Evolutionary conservation across 2,329 filamentous ascomycete species (phyloP), one percentile per base, ranked within the genome.

Genomic region (Elsinoe batatas): DNA sequence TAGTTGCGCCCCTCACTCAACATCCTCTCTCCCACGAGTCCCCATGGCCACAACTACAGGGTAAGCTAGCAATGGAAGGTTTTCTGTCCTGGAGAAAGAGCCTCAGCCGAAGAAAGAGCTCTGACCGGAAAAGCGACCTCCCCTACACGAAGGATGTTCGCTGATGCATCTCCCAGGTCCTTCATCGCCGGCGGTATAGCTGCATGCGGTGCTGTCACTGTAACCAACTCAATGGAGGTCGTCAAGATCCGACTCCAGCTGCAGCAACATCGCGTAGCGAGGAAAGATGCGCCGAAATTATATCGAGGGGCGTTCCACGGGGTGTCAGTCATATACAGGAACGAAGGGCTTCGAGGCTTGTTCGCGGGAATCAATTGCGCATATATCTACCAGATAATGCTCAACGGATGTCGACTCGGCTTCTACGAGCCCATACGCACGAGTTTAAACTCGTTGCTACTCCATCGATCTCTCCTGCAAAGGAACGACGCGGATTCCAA

Each of bases 211-310:
- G 93, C 93, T 61, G 93, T 98, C 57, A 97, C 91, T 38, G 91
- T 94, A 62, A 97, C 93, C 51, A 93, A 98, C 73, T 91, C 91
- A 57, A 97, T 97, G 75, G 93, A 98, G 74, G 97, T 91, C 11
- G 90, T 98, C 70, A 98, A 98, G 81, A 97, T 97, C 69, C 87
- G 89, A 66, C 83, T 98, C 80, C 93, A 98, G n/a, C n/a, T n/a
- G n/a, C n/a, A n/a, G n/a, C n/a, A n/a, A n/a, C n/a, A n/a, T n/a
- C n/a, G n/a, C n/a, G n/a, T n/a, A n/a, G n/a, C n/a, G n/a, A n/a
- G n/a, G n/a, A 83, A 83, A 63, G 83, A 90, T 68, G 88, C 91
- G 57, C 86, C 87, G 62, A 87, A 89, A 66, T 80, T 94, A 74
- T 98, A 98, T 76, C 84, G 81, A 60, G 93, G 93, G 33, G 91